Conservation (phyloP, 1,284 basidiomycete genomes). For the Ceratobasidium sp. region DNA sequence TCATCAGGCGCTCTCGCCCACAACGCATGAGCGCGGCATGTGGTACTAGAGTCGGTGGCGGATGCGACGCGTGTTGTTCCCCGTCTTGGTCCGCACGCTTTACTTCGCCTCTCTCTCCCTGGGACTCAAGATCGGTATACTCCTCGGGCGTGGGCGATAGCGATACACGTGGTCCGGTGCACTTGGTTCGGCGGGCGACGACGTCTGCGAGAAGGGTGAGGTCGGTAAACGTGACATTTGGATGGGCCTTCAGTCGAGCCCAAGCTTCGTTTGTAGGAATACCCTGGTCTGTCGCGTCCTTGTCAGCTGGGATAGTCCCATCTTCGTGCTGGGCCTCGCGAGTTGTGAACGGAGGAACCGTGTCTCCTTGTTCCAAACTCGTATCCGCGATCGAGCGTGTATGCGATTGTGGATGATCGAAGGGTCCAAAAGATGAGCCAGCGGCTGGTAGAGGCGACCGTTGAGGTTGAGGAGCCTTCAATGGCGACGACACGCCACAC, state of each 20-base stretch:
- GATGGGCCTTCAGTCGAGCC: conserved; percentile 87
- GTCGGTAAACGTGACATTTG: conserved; percentile 85
- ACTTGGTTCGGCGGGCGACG: conserved; percentile 83
- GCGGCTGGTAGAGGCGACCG: conserved; percentile 30
- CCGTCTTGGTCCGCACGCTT: background rate
- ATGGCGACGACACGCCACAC: conserved; percentile 47
- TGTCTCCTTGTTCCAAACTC: conserved; percentile 2
- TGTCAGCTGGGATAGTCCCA: background rate
- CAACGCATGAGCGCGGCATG: conserved; percentile 62
- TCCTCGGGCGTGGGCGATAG: conserved; percentile 67
- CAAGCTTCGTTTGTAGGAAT: conserved; percentile 87
- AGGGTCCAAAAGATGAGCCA: background rate
- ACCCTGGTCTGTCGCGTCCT: conserved; percentile 56
- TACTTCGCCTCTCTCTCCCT: background rate
- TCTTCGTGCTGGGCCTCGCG: background rate
- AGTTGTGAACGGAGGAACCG: conserved; percentile 17
- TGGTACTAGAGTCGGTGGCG: conserved; percentile 60
- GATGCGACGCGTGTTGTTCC: conserved; percentile 4
- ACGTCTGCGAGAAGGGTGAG: conserved; percentile 86
- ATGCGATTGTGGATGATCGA: conserved; percentile 12
- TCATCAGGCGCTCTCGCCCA: conserved; percentile 66
- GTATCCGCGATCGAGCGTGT: conserved; percentile 2
- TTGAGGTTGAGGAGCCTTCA: conserved; percentile 43
- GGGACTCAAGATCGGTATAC: background rate
- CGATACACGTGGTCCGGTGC: conserved; percentile 75